Evolutionary conservation across 768 basidiomycete genomes (phyloP).

Genomic region (Rhodotorula toruloides): DNA sequence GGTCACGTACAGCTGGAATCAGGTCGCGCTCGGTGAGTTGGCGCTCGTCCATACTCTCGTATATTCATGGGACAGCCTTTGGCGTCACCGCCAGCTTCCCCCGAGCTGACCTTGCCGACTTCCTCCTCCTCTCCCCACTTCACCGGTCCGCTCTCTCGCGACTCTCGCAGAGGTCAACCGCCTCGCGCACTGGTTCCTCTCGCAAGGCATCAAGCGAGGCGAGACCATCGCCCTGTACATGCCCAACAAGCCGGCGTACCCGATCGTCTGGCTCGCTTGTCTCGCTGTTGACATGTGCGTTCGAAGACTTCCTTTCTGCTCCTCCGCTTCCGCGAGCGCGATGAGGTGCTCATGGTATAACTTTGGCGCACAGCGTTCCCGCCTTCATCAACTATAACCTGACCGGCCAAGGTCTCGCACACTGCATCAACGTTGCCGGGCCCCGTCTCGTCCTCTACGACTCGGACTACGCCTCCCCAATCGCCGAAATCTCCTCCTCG

Average conservation of each 20-base stretch:
- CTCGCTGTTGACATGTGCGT: slow-evolving; percentile 28
- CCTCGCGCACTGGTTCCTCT: slow-evolving; percentile 25
- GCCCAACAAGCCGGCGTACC: slow-evolving; percentile 36
- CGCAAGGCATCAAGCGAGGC: slow-evolving; percentile 10
- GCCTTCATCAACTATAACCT: slow-evolving; percentile 39
- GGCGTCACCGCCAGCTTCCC: no score
- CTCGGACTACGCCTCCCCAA: slow-evolving; percentile 10
- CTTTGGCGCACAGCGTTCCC: slow-evolving; percentile 21
- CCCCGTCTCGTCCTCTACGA: slow-evolving; percentile 34
- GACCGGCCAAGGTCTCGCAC: slow-evolving; percentile 18
- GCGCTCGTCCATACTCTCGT: no score
- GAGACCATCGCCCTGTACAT: slow-evolving; percentile 29
- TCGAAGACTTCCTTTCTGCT: neutral
- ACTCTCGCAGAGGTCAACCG: slow-evolving; percentile 15
- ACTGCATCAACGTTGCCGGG: slow-evolving; percentile 30
- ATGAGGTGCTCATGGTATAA: neutral
- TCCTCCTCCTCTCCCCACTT: no score
- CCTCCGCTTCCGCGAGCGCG: neutral
- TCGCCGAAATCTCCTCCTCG: slow-evolving; percentile 8
- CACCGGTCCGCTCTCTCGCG: neutral
- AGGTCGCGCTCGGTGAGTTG: slow-evolving; percentile 17
- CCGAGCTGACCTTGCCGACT: no score
- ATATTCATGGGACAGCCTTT: no score
- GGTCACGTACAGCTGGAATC: slow-evolving; percentile 3
- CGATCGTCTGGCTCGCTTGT: slow-evolving; percentile 35